A percentile compares a stretch with the other conserved stretches of the same genome.
phyloP scores from a whole-genome alignment of 495 filamentous ascomycete genomes.

The Parathielavia appendiculata region DNA sequence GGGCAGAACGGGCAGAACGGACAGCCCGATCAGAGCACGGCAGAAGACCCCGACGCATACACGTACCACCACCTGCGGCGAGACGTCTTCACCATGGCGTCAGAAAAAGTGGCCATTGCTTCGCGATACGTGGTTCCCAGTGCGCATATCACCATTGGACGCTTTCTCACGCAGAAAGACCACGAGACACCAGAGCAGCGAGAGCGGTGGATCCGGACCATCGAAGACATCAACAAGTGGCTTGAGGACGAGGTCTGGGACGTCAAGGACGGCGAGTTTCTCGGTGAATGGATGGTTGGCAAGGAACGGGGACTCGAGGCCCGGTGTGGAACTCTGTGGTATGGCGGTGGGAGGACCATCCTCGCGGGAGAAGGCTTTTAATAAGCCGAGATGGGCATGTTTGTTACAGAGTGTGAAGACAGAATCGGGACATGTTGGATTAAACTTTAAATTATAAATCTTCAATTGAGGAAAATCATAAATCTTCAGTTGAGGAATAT shows the following conservation, averaged over 20 bases:
- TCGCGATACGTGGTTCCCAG: constrained; percentile 82
- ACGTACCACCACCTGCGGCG: constrained; percentile 87
- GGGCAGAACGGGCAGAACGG: constrained; percentile 13
- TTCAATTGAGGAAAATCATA: too few species aligned
- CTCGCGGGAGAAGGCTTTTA: constrained; percentile 58
- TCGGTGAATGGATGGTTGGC: constrained; percentile 66
- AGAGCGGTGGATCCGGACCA: constrained; percentile 53
- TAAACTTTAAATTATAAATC: background rate
- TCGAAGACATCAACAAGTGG: constrained; percentile 73
- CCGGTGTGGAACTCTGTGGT: constrained; percentile 70
- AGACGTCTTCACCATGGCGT: constrained; percentile 62
- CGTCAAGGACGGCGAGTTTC: constrained; percentile 35
- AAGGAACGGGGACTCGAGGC: constrained; percentile 70
- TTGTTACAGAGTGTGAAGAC: background rate
- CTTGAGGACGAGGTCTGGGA: constrained; percentile 65
- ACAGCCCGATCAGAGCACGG: constrained; percentile 1
- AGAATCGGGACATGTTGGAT: too few species aligned
- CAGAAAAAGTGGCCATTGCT: constrained; percentile 51
- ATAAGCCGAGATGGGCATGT: background rate
- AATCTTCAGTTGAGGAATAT: too few species aligned
- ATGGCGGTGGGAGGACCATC: constrained; percentile 68
- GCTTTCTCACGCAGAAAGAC: constrained; percentile 60
- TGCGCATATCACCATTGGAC: constrained; percentile 79
- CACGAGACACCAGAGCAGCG: constrained; percentile 47
- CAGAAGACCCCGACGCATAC: constrained; percentile 51